A percentile compares a stretch with the other conserved stretches of the same genome.
Evolutionary conservation across 2,329 filamentous ascomycete species (phyloP).

Genomic region (Arachnopeziza araneosa): DNA sequence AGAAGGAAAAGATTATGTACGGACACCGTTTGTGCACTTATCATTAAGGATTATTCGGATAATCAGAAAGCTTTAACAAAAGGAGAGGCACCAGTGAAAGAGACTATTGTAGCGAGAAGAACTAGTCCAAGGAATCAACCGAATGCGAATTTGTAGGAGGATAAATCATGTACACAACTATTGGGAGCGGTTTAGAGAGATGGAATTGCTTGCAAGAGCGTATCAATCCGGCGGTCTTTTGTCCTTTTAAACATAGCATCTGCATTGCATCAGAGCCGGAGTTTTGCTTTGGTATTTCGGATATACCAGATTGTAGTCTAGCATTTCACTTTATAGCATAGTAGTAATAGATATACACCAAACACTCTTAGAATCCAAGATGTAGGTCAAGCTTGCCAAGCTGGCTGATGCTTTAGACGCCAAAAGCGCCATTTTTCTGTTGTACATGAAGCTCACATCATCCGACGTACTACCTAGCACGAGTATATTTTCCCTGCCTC

Average conservation of each 20-base stretch:
- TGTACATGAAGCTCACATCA: conserved; percentile 4
- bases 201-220: conserved; percentile 14
- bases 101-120: conserved; percentile 19
- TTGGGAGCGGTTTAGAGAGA: conserved; percentile 1
- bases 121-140: conserved; percentile 26
- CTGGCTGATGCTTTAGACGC: not conserved
- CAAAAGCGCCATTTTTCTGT: conserved; percentile 2
- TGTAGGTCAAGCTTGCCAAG: not conserved
- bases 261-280: not conserved
- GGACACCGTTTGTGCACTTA: conserved; percentile 76
- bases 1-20: conserved; percentile 76
- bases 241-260: not conserved
- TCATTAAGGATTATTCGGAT: conserved; percentile 73
- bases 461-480: conserved; percentile 26
- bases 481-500: conserved; percentile 56
- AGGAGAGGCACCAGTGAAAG: conserved; percentile 2
- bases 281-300: not conserved
- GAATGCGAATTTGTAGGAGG: conserved; percentile 4
- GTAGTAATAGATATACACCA: not conserved
- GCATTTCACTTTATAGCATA: not conserved
- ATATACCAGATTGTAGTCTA: not conserved
- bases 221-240: not conserved
- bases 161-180: not conserved
- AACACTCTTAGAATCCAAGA: not conserved
- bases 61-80: conserved; percentile 50